Percentiles rank a stretch among this genome's conserved stretches.
Evolutionary conservation across 805 yeast genomes (phyloP).

Genomic region (Candida sonorensis): DNA sequence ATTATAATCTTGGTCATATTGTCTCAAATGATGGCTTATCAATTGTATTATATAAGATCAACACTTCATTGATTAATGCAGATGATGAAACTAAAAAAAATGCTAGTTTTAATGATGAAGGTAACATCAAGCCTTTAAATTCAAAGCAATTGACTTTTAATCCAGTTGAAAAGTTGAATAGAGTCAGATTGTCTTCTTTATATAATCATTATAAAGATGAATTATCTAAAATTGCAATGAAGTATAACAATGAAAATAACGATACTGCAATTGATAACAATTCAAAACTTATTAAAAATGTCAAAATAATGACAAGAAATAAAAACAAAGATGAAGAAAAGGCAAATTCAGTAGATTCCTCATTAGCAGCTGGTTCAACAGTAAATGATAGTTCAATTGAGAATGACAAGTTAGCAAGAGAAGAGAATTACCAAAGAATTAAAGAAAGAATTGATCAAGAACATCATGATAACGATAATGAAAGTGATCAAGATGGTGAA

Average conservation of each 20-base stretch:
- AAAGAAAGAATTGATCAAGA: conserved; percentile 29
- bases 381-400: too few species aligned
- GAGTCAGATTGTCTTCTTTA: conserved; percentile 23
- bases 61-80: conserved; percentile 30
- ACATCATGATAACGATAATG: conserved; percentile 21
- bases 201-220: conserved; percentile 14
- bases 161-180: conserved; percentile 25
- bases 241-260: conserved; percentile 3
- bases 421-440: conserved; percentile 35
- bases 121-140: conserved; percentile 27
- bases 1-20: conserved; percentile 54
- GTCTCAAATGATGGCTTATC: conserved; percentile 45
- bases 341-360: background rate
- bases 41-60: conserved; percentile 32
- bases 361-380: too few species aligned
- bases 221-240: too few species aligned
- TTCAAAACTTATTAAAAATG: conserved; percentile 1
- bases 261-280: conserved; percentile 3
- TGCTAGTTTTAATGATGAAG: conserved; percentile 26
- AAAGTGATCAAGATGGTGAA: conserved; percentile 14
- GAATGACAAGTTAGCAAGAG: conserved; percentile 32
- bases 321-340: background rate
- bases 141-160: conserved; percentile 25
- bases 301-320: conserved; percentile 7
- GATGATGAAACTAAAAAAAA: conserved; percentile 25